A percentile compares a stretch with the other conserved stretches of the same genome.
These are phyloP conservation scores for Globisporangium paroecandrum DNA, from an alignment of 352 stramenopile genomes.

Conservation along the genomic window DNA sequence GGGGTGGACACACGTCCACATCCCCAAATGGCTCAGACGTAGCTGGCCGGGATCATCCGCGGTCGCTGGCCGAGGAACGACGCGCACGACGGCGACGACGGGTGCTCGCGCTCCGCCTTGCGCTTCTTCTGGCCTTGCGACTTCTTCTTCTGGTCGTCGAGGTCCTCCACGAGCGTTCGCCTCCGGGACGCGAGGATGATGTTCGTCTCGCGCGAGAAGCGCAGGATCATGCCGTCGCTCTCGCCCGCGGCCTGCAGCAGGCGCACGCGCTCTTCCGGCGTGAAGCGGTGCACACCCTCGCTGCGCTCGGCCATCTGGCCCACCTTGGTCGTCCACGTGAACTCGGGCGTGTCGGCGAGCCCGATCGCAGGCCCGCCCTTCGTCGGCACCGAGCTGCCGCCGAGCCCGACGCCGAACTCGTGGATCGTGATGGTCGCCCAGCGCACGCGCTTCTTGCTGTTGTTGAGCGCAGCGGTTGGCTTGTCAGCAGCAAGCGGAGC, in stretches of 20 bases:
- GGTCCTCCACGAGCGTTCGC: constrained; percentile 41
- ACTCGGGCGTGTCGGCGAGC: constrained; percentile 44
- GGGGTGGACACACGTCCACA: background rate
- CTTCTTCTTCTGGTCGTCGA: constrained; percentile 21
- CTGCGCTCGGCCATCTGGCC: constrained; percentile 58
- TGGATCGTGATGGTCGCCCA: constrained; percentile 44
- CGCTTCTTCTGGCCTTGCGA: constrained; percentile 35
- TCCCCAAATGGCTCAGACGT: constrained; percentile 26
- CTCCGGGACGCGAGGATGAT: constrained; percentile 60
- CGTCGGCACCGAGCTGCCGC: constrained; percentile 45
- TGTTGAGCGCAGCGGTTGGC: constrained; percentile 17
- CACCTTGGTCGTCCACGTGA: constrained; percentile 63
- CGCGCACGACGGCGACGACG: constrained; percentile 21
- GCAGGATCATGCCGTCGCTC: constrained; percentile 63
- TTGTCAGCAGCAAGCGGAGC: background rate
- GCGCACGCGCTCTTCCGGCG: constrained; percentile 43
- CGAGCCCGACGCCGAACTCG: constrained; percentile 44
- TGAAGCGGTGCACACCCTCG: constrained; percentile 56
- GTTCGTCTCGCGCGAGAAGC: constrained; percentile 58
- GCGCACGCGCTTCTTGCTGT: constrained; percentile 38
- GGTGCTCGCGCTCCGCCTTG: constrained; percentile 26
- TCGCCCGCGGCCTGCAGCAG: constrained; percentile 47
- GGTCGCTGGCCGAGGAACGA: constrained; percentile 28
- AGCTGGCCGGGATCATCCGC: constrained; percentile 49
- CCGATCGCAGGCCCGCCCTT: constrained; percentile 53